Evolutionary conservation across 2,329 filamentous ascomycete species (phyloP).

Genomic region (Monosporascus cannonballus): DNA sequence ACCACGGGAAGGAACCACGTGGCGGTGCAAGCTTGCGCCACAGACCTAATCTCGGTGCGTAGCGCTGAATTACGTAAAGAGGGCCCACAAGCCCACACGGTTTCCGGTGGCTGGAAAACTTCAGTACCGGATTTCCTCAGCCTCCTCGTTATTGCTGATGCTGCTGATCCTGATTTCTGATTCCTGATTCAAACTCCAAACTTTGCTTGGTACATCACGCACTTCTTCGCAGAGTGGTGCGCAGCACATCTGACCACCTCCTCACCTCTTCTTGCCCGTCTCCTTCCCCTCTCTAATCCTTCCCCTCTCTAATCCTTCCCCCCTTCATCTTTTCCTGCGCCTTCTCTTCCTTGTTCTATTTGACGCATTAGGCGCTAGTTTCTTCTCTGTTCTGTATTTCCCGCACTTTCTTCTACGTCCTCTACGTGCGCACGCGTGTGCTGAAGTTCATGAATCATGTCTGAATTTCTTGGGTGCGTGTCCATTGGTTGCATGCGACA

Average conservation of each 20-base stretch:
- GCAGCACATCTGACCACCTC: not conserved
- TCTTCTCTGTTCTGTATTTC: conserved; percentile 2
- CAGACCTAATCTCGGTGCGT: not conserved
- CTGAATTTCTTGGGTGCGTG: conserved; percentile 54
- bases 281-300: not conserved
- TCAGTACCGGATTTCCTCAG: no score
- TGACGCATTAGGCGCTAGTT: not conserved
- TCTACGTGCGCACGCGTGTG: conserved; percentile 19
- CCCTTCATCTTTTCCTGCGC: not conserved
- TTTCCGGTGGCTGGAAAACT: not conserved
- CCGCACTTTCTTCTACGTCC: conserved; percentile 7
- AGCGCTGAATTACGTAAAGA: not conserved
- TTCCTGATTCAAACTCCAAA: not conserved
- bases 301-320: not conserved
- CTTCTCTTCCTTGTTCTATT: not conserved
- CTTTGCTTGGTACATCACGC: not conserved
- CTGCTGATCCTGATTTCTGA: not conserved
- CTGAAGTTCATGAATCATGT: conserved; percentile 34
- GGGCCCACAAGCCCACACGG: not conserved
- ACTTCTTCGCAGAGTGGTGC: not conserved
- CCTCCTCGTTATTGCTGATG: no score
- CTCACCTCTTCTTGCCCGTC: not conserved
- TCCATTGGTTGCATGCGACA: conserved; percentile 2
- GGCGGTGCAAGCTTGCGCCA: not conserved
- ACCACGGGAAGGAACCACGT: not conserved